A percentile compares a stretch with the other conserved stretches of the same genome.
These are phyloP conservation scores for Diddensiella santjacobensis DNA, from an alignment of 805 yeast species.

Conservation along the genomic window DNA sequence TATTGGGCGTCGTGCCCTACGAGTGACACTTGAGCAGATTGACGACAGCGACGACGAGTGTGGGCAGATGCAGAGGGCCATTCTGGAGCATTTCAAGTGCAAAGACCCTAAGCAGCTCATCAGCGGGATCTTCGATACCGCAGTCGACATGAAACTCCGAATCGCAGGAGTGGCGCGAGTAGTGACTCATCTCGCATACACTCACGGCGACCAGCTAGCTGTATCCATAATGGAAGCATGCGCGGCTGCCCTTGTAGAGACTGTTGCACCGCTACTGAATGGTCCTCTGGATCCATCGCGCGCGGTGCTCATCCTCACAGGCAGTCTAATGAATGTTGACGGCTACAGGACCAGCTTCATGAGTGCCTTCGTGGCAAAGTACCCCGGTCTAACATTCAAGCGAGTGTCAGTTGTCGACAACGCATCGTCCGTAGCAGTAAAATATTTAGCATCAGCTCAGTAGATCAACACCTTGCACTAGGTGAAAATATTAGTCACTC, in stretches of 20 bases:
- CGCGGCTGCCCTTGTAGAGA: neutral
- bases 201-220: neutral
- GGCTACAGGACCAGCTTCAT: too few species aligned
- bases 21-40: neutral
- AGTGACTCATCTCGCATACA: constrained; percentile 4
- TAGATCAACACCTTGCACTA: too few species aligned
- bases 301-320: constrained; percentile 4
- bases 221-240: neutral
- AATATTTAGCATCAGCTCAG: too few species aligned
- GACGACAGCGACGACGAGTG: constrained; percentile 1
- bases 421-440: too few species aligned
- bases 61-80: neutral
- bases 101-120: neutral
- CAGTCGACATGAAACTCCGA: constrained; percentile 1
- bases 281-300: constrained; percentile 4
- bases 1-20: constrained; percentile 15
- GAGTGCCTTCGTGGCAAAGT: too few species aligned
- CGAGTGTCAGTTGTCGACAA: too few species aligned
- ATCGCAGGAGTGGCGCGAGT: constrained; percentile 7
- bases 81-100: neutral
- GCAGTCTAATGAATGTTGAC: constrained; percentile 5
- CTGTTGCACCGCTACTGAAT: neutral
- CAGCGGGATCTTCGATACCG: neutral
- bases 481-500: too few species aligned
- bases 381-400: too few species aligned